Conservation (phyloP, 1,139 yeast genomes). For the Yamadazyma taylorii region DNA sequence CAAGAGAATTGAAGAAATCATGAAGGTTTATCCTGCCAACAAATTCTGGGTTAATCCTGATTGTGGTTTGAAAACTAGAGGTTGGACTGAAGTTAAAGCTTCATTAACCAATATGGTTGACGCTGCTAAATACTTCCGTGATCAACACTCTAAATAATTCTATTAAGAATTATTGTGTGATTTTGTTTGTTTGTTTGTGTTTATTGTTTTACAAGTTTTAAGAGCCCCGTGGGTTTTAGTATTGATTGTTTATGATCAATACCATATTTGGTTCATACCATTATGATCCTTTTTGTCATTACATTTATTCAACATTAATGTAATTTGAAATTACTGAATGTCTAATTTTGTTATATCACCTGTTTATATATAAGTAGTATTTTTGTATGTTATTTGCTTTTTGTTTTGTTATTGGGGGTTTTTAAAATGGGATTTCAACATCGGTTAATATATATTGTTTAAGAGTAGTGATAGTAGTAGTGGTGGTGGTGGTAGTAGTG, state of each 20-base stretch:
- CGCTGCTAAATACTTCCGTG: conserved; percentile 97
- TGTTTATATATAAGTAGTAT: conserved; percentile 11
- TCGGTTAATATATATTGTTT: conserved; percentile 35
- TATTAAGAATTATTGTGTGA: conserved; percentile 2
- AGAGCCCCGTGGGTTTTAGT: conserved; percentile 24
- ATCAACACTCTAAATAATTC: conserved; percentile 30
- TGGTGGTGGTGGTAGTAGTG: neutral
- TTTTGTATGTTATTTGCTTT: conserved; percentile 18
- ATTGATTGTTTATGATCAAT: conserved; percentile 15
- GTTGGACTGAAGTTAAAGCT: conserved; percentile 84
- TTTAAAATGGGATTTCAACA: conserved; percentile 53
- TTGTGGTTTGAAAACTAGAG: conserved; percentile 99
- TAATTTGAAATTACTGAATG: conserved; percentile 25
- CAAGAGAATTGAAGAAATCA: conserved; percentile 88
- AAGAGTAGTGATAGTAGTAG: conserved; percentile 5
- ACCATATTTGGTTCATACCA: conserved; percentile 45
- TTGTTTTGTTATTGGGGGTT: conserved; percentile 30
- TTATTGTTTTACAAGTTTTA: conserved; percentile 11
- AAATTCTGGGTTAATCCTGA: conserved; percentile 99
- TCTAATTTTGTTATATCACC: conserved; percentile 6
- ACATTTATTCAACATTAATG: conserved; percentile 73
- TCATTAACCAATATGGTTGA: conserved; percentile 97
- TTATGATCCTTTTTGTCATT: conserved; percentile 32
- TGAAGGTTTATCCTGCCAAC: conserved; percentile 95
- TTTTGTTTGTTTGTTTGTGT: conserved; percentile 6